phyloP scores from a whole-genome alignment of 2,329 filamentous ascomycete genomes.

The Beauveria medogensis region DNA sequence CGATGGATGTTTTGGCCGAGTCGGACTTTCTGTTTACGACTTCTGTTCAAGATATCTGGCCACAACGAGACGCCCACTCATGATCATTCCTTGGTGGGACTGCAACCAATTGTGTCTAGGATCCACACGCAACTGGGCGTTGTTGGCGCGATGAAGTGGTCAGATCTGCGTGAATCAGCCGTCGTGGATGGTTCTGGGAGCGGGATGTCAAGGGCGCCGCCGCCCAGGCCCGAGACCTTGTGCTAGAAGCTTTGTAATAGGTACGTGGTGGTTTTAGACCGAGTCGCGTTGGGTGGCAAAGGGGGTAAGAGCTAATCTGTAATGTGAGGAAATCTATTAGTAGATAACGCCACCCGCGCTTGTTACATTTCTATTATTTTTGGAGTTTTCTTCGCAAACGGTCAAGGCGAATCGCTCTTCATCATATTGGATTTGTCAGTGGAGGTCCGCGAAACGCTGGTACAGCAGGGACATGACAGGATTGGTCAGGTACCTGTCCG shows the following conservation, averaged over 20 bases:
- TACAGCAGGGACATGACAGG: neutral
- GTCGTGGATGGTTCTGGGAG: neutral
- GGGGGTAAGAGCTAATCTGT: too few species aligned
- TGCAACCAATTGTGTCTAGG: neutral
- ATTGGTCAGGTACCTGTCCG: conserved; percentile 4
- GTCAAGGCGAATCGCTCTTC: neutral
- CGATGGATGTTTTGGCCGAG: too few species aligned
- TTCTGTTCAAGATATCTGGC: too few species aligned
- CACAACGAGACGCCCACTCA: too few species aligned
- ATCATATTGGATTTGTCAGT: conserved; percentile 6
- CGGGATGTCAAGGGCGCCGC: neutral
- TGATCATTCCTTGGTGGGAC: too few species aligned
- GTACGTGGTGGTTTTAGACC: neutral
- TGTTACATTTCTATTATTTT: too few species aligned
- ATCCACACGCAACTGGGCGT: neutral
- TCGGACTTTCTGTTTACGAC: too few species aligned
- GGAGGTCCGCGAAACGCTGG: neutral
- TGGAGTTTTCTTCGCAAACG: too few species aligned
- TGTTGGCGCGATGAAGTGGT: neutral
- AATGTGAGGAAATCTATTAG: too few species aligned
- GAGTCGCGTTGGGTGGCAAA: neutral
- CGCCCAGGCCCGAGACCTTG: neutral
- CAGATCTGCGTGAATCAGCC: neutral
- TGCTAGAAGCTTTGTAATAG: neutral
- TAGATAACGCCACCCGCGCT: too few species aligned